Base-by-base conservation (phyloP, 140 eudicot genomes). In the Stevia rebaudiana region DNA sequence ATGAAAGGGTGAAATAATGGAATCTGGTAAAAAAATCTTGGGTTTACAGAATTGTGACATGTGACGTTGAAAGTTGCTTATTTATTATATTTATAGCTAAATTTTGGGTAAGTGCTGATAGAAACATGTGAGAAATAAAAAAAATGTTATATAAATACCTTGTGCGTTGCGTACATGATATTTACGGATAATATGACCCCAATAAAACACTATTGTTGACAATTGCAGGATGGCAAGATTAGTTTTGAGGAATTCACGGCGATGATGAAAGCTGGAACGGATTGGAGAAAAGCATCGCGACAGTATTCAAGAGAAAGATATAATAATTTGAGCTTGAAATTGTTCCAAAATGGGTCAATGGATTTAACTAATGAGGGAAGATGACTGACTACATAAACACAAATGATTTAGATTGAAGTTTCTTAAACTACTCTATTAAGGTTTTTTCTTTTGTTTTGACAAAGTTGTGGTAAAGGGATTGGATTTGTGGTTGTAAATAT, bases 231-330 rank as follows among this genome's bases (percentile, higher is more conserved):
- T 61, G 94, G 94, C 23, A 72, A 70, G 42, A 85, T 85, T 69
- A 85, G 89, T 73, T 85, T 70, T 15, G 94, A 85, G 5, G 94
- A 85, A 53, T 85, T 85, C 61, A 78, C 94, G 0, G 77, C 80
- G 8, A 85, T 85, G 94, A 85, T 85, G 94, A 85, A 85, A 59
- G 80, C 94, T 10, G 94, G 94, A 53, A 85, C 94, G n/a, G 94
- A 85, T 72, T 85, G 94, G 94, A 85, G 94, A 50, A 85, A 85
- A 70, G 94, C 89, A 18, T 85, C 94, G 4, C 81, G 94, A 61
- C 94, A 85, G 11, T 85, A 85, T 42, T 85, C 94, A 11, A 47
- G 94, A 55, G 94, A 82, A 51, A 75, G 94, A 18, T 85, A 81
- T 24, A 85, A 82, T 23, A 85, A 55, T 67, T 71, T 85, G 40